Percentiles rank a stretch among this genome's conserved stretches.
phyloP scores from a whole-genome alignment of 2,329 filamentous ascomycete genomes.

The Didymella segeticola region DNA sequence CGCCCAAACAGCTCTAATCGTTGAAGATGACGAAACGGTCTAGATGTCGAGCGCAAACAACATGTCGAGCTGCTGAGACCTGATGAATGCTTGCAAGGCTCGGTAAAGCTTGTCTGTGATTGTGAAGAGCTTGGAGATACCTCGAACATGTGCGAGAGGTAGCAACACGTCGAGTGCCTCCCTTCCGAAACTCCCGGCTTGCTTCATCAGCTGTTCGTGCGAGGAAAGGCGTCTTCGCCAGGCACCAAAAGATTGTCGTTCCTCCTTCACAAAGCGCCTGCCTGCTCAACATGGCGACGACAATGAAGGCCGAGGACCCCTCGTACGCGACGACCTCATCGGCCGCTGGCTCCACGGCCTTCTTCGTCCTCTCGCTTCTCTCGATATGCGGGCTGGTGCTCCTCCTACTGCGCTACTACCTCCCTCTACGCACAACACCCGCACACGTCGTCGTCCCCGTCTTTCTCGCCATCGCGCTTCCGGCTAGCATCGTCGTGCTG shows the following conservation, averaged over 20 bases:
- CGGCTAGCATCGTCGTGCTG: constrained; percentile 86
- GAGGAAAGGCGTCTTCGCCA: constrained; percentile 7
- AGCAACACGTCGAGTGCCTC: constrained; percentile 4
- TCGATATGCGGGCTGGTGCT: constrained; percentile 78
- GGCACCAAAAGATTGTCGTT: constrained; percentile 12
- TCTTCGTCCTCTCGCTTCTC: constrained; percentile 75
- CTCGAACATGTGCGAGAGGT: constrained; percentile 2
- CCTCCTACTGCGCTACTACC: constrained; percentile 84
- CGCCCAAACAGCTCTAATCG: constrained; percentile 14
- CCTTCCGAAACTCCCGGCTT: constrained; percentile 17
- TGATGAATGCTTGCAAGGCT: background rate
- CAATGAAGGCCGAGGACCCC: constrained; percentile 21
- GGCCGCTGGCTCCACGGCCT: constrained; percentile 79
- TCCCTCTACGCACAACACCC: constrained; percentile 88
- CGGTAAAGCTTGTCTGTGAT: background rate
- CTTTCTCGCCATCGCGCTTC: constrained; percentile 93
- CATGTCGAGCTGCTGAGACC: background rate
- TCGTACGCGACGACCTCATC: constrained; percentile 56
- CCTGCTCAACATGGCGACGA: constrained; percentile 13
- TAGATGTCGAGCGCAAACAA: background rate
- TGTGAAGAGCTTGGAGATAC: background rate
- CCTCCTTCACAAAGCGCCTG: constrained; percentile 6
- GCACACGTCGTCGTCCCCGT: constrained; percentile 89
- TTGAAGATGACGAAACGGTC: constrained; percentile 13
- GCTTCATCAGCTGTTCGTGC: constrained; percentile 12